Percentiles rank a stretch among this genome's conserved stretches.
Evolutionary conservation across 208 protist genomes (phyloP).

Genomic region (Porcisia hertigi): DNA sequence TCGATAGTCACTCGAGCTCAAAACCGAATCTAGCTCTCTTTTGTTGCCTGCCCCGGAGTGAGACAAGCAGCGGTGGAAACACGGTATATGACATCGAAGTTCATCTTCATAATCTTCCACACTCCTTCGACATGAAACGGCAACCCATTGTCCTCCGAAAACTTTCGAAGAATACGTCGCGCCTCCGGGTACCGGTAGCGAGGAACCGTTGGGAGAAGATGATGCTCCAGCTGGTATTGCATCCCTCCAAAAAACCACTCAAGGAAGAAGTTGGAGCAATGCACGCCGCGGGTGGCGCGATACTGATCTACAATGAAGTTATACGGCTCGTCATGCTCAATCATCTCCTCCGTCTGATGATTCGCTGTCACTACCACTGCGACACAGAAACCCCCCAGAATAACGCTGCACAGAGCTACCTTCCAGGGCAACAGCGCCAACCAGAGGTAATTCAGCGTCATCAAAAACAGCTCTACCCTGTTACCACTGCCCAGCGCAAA

Average conservation of each 20-base stretch:
- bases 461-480: slow-evolving; percentile 54
- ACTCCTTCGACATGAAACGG: slow-evolving; percentile 74
- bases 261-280: slow-evolving; percentile 71
- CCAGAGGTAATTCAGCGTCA: slow-evolving; percentile 76
- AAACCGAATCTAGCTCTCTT: not conserved
- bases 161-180: slow-evolving; percentile 66
- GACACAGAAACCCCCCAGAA: slow-evolving; percentile 70
- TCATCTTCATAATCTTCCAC: slow-evolving; percentile 61
- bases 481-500: slow-evolving; percentile 64
- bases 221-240: slow-evolving; percentile 88
- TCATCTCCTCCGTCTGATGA: slow-evolving; percentile 84
- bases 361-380: slow-evolving; percentile 78
- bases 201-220: slow-evolving; percentile 70
- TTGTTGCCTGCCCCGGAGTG: slow-evolving; percentile 14
- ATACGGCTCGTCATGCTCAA: slow-evolving; percentile 69
- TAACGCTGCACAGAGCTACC: slow-evolving; percentile 67
- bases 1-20: not conserved
- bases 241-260: slow-evolving; percentile 87
- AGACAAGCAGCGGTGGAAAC: slow-evolving; percentile 30
- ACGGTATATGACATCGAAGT: slow-evolving; percentile 64
- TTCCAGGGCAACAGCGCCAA: slow-evolving; percentile 61
- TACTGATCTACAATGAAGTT: slow-evolving; percentile 84
- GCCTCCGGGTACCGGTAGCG: slow-evolving; percentile 74
- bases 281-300: slow-evolving; percentile 69
- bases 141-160: slow-evolving; percentile 73